A percentile compares a stretch with the other conserved stretches of the same genome.
phyloP scores from a whole-genome alignment of 2,329 filamentous ascomycete genomes.

The Cladosporium cucumerinum region DNA sequence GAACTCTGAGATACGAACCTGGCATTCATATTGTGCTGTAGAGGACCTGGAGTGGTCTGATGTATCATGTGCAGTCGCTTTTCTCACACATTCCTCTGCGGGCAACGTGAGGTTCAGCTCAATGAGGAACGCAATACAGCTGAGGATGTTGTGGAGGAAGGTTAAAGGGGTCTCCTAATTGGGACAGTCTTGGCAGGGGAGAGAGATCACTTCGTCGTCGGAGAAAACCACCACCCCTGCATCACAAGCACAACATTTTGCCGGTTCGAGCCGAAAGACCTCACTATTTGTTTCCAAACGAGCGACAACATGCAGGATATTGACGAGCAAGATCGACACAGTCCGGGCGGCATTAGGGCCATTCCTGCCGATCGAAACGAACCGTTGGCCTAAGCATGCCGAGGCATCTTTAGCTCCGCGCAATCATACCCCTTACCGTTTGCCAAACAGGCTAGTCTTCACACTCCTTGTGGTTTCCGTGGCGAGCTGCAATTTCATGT shows the following conservation, averaged over 20 bases:
- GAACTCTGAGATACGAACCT: no score
- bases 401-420: background rate
- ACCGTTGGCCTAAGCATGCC: background rate
- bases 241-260: background rate
- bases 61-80: no score
- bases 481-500: background rate
- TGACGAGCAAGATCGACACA: background rate
- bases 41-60: no score
- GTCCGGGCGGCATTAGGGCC: background rate
- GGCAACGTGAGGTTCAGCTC: no score
- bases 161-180: background rate
- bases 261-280: no score
- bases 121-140: no score
- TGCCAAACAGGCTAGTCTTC: background rate
- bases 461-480: background rate
- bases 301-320: background rate
- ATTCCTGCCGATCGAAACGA: background rate
- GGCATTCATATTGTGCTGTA: no score
- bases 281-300: background rate
- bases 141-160: no score
- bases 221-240: background rate
- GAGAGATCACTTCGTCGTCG: background rate
- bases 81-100: no score
- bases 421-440: background rate
- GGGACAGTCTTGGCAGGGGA: background rate